Evolutionary conservation across 2,329 filamentous ascomycete species (phyloP).

Genomic region (Fusarium tjaetaba): DNA sequence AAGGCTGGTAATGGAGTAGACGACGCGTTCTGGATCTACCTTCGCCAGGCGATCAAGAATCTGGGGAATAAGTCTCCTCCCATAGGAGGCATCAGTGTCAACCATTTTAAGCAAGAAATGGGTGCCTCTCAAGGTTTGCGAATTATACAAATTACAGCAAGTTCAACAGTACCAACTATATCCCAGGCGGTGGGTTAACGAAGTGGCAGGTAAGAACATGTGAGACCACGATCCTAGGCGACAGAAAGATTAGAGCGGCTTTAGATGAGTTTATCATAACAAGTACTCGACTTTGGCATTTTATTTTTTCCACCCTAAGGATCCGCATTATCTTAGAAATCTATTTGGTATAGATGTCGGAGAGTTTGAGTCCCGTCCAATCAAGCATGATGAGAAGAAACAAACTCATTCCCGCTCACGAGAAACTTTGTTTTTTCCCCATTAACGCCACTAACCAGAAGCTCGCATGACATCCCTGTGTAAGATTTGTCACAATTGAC

Average conservation of each 20-base stretch:
- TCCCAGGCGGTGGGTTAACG: too few relatives aligned
- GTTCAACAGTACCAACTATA: not conserved
- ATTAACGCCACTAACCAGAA: too few relatives aligned
- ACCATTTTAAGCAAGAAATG: not conserved
- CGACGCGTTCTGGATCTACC: not conserved
- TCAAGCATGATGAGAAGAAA: not conserved
- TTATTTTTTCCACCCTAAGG: not conserved
- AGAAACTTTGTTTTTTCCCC: not conserved
- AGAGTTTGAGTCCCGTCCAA: not conserved
- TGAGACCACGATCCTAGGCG: not conserved
- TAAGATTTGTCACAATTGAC: too few relatives aligned
- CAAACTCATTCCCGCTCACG: slow-evolving; percentile 6
- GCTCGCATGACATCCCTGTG: not conserved
- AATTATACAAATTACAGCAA: not conserved
- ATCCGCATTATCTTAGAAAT: not conserved
- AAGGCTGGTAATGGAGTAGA: not conserved
- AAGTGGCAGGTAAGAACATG: not conserved
- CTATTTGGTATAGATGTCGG: not conserved
- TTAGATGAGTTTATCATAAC: not conserved
- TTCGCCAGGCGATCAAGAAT: not conserved
- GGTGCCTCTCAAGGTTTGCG: not conserved
- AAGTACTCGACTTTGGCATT: not conserved
- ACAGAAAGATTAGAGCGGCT: not conserved
- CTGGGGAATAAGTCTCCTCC: not conserved
- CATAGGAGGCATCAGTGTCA: not conserved